A percentile compares a stretch with the other conserved stretches of the same genome.
These are phyloP conservation scores for Cercospora sp. DNA, from an alignment of 2,329 filamentous ascomycete genomes.

Conservation along the genomic window DNA sequence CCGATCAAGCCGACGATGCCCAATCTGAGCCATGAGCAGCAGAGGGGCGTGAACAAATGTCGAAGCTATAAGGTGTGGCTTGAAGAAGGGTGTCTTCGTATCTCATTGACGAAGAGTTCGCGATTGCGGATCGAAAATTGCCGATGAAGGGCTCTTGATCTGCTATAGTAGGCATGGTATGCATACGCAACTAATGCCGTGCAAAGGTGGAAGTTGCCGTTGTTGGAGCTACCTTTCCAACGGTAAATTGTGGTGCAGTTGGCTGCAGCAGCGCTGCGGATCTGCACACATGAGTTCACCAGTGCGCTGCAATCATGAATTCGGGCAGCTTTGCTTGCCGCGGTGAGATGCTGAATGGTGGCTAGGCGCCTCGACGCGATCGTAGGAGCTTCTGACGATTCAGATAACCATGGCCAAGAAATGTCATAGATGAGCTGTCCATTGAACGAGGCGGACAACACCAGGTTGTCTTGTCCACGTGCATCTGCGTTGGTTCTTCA, in stretches of 20 bases:
- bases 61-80: background rate
- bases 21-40: background rate
- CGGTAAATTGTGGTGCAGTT: background rate
- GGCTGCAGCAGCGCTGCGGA: background rate
- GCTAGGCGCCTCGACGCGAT: background rate
- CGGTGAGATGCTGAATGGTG: background rate
- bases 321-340: conserved; percentile 4
- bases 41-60: background rate
- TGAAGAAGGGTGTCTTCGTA: background rate
- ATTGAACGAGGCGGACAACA: background rate
- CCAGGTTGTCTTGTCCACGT: background rate
- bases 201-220: background rate
- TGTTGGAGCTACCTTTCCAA: background rate
- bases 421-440: background rate
- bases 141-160: background rate
- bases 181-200: background rate
- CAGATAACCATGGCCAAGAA: background rate
- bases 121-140: background rate
- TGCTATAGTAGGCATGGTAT: background rate
- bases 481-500: background rate
- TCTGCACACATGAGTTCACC: background rate
- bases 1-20: conserved; percentile 10
- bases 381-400: background rate
- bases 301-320: background rate
- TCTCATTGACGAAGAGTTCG: background rate